Conservation (phyloP, 495 filamentous ascomycete species). For the Neurospora sp. region DNA sequence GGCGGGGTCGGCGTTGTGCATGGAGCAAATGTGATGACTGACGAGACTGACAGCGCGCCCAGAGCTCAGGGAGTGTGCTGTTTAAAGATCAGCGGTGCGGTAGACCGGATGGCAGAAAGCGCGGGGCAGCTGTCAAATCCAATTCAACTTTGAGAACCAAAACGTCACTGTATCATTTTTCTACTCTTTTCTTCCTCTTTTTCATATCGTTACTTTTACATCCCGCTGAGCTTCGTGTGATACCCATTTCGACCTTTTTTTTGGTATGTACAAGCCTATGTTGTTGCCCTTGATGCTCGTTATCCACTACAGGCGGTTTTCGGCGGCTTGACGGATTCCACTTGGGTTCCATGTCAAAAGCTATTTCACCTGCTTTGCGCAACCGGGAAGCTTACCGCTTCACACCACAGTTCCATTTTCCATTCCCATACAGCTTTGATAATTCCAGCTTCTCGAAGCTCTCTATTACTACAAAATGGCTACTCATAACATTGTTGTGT, state of each 20-base stretch:
- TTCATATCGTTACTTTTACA: neutral
- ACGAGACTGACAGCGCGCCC: neutral
- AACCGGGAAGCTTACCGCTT: neutral
- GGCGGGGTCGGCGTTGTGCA: conserved; percentile 13
- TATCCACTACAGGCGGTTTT: neutral
- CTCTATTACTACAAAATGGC: conserved; percentile 26
- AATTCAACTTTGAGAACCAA: neutral
- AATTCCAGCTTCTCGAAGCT: neutral
- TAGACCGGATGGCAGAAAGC: neutral
- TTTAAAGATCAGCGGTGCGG: neutral
- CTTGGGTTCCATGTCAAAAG: neutral
- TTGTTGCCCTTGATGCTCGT: neutral
- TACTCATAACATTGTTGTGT: conserved; percentile 53
- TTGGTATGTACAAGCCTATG: neutral
- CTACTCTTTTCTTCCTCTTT: neutral
- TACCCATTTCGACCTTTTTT: neutral
- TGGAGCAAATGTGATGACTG: neutral
- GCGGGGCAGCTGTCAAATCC: conserved; percentile 7
- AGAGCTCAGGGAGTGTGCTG: conserved; percentile 6
- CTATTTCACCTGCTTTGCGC: neutral
- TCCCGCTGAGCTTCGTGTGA: neutral
- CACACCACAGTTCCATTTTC: neutral
- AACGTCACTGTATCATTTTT: neutral
- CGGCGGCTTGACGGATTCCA: neutral
- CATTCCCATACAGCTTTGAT: neutral